Base-by-base conservation (phyloP, 257 asterid genomes). In the Plectranthus barbatus region DNA sequence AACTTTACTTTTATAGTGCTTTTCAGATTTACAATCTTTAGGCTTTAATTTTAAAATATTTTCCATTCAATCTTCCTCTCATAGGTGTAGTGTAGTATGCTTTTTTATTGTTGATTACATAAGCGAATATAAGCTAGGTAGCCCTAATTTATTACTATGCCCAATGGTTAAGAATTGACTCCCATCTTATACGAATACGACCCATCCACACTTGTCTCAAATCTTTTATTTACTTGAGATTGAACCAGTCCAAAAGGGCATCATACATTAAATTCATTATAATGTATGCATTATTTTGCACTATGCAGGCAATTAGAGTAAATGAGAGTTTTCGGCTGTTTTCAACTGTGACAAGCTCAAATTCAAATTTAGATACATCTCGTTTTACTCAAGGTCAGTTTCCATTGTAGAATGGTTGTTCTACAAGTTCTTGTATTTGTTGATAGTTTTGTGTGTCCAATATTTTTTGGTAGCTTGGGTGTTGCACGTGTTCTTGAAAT, bases 281-380 rank as follows among this genome's bases (percentile, higher is more conserved):
- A 31, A 13, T 52, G 19, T 33, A 21, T 67, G 31, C 14, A 11
- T 48, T 34, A 29, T 33, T 18, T 13, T 56, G 26, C 40, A 39
- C 26, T 67, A 11, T 80, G 81, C 93, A 92, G 99, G 88, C 84
- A 48, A 74, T 89, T 42, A 79, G 85, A 68, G 99, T 93, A 59
- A 80, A 79, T 60, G 84, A 82, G 67, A 76, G 76, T 55, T 93
- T 93, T 72, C 94, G 90, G 52, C 69, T 93, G 29, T 87, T 89
- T 80, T 85, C 97, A 67, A 93, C 99, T 0, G 76, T 93, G 77
- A 82, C 90, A 48, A 79, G 90, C 82, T 76, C 91, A 64, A 87
- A 84, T 79, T 60, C 79, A 64, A 87, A 84, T 79, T 60, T 77
- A 23, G 96, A 82, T 37, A 29, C 74, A 52, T 75, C 85, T 62